Conservation (phyloP, 495 filamentous ascomycete genomes). For the Aspergillus nidulans region DNA sequence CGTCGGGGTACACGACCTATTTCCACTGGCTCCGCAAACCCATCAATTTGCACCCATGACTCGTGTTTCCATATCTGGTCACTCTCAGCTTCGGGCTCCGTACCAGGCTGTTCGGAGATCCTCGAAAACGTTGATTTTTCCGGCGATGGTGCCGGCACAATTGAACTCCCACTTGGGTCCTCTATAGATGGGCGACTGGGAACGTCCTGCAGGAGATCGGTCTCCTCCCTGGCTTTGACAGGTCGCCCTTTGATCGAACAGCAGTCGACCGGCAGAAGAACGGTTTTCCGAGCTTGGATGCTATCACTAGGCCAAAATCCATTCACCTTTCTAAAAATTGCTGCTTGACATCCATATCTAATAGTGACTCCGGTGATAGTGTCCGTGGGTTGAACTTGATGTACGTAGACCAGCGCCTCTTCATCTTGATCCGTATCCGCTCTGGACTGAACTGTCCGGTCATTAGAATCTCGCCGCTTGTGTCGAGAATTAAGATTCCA, state of each 20-base stretch:
- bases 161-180: conserved; percentile 39
- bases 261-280: conserved; percentile 85
- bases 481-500: conserved; percentile 44
- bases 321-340: conserved; percentile 80
- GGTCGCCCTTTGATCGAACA: conserved; percentile 76
- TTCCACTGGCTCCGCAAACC: conserved; percentile 64
- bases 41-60: conserved; percentile 77
- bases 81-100: conserved; percentile 33
- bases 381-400: conserved; percentile 75
- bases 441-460: conserved; percentile 32
- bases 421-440: conserved; percentile 56
- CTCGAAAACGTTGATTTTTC: conserved; percentile 10
- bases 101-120: conserved; percentile 18
- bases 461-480: conserved; percentile 58
- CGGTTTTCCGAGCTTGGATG: conserved; percentile 73
- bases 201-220: conserved; percentile 34
- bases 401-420: conserved; percentile 79
- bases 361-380: conserved; percentile 88
- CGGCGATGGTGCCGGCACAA: conserved; percentile 29
- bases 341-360: conserved; percentile 76
- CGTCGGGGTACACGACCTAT: conserved; percentile 80
- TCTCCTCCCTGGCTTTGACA: conserved; percentile 20
- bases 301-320: conserved; percentile 90
- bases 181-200: conserved; percentile 23
- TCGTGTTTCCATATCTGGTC: conserved; percentile 75